Percentiles rank a stretch among this genome's conserved stretches.
phyloP scores from a whole-genome alignment of 2,329 filamentous ascomycete species.

The Sclerotinia sclerotiorum region DNA sequence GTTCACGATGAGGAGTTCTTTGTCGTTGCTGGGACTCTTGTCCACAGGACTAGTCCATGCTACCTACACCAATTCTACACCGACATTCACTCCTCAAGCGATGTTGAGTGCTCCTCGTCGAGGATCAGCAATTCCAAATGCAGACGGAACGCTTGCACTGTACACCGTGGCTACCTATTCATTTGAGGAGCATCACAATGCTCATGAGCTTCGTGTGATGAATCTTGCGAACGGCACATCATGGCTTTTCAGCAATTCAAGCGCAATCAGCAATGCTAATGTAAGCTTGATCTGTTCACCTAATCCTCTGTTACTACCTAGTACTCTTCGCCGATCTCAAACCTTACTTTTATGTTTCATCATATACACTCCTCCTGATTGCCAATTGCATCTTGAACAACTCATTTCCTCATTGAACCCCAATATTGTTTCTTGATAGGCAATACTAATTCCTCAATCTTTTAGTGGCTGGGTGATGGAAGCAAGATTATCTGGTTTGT shows the following conservation, averaged over 20 bases:
- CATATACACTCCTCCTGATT: no score
- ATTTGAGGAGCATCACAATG: constrained; percentile 68
- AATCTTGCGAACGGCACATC: constrained; percentile 52
- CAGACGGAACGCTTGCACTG: constrained; percentile 61
- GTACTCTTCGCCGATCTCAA: no score
- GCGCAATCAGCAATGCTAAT: constrained; percentile 30
- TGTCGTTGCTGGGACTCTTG: constrained; percentile 12
- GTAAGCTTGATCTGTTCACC: no score
- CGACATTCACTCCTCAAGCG: constrained; percentile 67
- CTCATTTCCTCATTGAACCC: no score
- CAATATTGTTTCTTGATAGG: no score
- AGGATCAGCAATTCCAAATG: constrained; percentile 66
- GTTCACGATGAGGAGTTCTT: constrained; percentile 21
- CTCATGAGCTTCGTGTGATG: constrained; percentile 54
- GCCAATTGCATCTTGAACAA: no score
- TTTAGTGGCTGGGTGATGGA: constrained; percentile 32
- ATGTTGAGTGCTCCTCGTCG: constrained; percentile 73
- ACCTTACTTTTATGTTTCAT: no score
- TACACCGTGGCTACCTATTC: constrained; percentile 76
- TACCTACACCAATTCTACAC: constrained; percentile 21
- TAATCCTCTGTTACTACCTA: no score
- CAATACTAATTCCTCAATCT: no score
- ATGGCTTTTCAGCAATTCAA: constrained; percentile 33
- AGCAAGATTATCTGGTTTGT: constrained; percentile 32
- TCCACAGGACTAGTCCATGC: constrained; percentile 23